These are phyloP conservation scores for thale cress (Arabidopsis thaliana) DNA, from an alignment of 345 rosid species.

Conservation along the genomic window DNA sequence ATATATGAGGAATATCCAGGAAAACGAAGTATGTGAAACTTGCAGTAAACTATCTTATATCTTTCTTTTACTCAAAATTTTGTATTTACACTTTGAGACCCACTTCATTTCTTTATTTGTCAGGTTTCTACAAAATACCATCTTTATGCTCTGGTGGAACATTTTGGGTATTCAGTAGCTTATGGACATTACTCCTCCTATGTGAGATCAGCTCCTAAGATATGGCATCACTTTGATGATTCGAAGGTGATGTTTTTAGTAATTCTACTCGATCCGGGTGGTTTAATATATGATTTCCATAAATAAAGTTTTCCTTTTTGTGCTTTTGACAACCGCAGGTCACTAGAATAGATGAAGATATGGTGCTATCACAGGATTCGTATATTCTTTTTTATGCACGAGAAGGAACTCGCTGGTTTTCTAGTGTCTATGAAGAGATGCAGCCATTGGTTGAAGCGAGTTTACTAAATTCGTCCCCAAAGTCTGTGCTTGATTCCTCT, in stretches of 20 bases:
- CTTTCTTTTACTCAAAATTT: background rate
- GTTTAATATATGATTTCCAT: background rate
- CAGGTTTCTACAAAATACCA: conserved; percentile 65
- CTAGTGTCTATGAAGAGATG: conserved; percentile 53
- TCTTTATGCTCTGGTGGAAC: conserved; percentile 82
- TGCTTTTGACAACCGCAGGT: conserved; percentile 56
- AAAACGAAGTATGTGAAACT: conserved; percentile 51
- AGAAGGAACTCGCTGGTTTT: conserved; percentile 77
- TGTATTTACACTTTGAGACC: conserved; percentile 8
- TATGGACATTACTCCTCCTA: conserved; percentile 79
- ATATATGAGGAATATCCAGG: conserved; percentile 48
- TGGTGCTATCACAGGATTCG: conserved; percentile 72
- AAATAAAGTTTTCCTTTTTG: background rate
- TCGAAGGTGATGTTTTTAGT: conserved; percentile 49
- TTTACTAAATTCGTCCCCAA: conserved; percentile 59
- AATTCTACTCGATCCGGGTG: background rate
- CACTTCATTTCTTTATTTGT: background rate
- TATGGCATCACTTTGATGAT: conserved; percentile 81
- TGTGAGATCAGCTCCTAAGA: conserved; percentile 67
- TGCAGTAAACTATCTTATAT: conserved; percentile 14
- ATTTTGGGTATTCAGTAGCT: conserved; percentile 58
- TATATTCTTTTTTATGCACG: conserved; percentile 84
- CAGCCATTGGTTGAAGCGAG: conserved; percentile 36
- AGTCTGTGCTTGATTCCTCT: conserved; percentile 71
- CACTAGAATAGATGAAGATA: conserved; percentile 51